phyloP scores from a whole-genome alignment of 1,284 basidiomycete species.

The Sanghuangporus sanghuang region DNA sequence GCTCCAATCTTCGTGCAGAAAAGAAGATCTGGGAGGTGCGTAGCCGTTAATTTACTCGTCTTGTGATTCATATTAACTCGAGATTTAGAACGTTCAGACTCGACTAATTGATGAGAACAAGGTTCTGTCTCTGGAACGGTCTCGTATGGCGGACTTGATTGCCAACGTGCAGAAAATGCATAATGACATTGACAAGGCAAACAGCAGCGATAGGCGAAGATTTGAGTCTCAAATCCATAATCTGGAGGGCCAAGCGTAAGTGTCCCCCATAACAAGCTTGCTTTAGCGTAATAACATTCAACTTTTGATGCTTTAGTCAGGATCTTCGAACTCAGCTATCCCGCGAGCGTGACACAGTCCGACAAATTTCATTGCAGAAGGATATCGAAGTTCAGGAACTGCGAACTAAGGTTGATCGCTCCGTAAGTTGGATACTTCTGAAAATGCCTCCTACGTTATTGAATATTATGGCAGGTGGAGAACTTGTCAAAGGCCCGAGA shows the following conservation, averaged over 20 bases:
- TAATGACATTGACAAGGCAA: slow-evolving; percentile 77
- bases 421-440: slow-evolving; percentile 39
- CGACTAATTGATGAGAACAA: slow-evolving; percentile 85
- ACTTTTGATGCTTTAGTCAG: slow-evolving; percentile 39
- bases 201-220: slow-evolving; percentile 73
- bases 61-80: slow-evolving; percentile 6
- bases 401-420: slow-evolving; percentile 68
- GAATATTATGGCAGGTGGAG: slow-evolving; percentile 36
- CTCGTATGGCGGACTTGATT: slow-evolving; percentile 82
- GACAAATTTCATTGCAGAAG: slow-evolving; percentile 68
- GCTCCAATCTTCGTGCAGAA: slow-evolving; percentile 83
- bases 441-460: neutral
- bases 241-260: slow-evolving; percentile 74
- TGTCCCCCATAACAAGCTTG: slow-evolving; percentile 15
- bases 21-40: slow-evolving; percentile 88
- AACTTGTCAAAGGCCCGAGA: slow-evolving; percentile 73
- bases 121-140: slow-evolving; percentile 72
- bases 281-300: neutral
- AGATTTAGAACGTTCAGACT: slow-evolving; percentile 58
- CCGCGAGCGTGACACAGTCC: slow-evolving; percentile 75
- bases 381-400: slow-evolving; percentile 79
- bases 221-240: slow-evolving; percentile 78
- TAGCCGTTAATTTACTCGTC: neutral
- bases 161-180: slow-evolving; percentile 87
- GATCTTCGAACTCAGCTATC: slow-evolving; percentile 72